Percentiles rank a stretch among this genome's conserved stretches.
Evolutionary conservation across 345 rosid species (phyloP).

Genomic region (Arabis alpina): DNA sequence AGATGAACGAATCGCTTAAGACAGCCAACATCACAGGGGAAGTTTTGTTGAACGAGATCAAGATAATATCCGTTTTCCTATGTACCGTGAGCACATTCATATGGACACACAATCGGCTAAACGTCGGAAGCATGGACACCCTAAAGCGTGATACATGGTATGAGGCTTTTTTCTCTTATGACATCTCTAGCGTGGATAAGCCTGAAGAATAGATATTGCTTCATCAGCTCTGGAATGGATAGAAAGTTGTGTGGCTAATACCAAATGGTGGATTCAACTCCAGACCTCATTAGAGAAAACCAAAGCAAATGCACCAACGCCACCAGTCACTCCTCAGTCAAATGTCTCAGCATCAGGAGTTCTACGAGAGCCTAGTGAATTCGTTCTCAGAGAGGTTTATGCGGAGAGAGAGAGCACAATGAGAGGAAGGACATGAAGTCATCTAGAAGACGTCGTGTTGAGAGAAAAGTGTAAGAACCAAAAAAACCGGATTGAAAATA

Average conservation of each 20-base stretch:
- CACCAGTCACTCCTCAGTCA: constrained; percentile 70
- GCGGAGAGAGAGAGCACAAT: constrained; percentile 88
- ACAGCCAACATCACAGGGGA: no score
- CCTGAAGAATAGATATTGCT: constrained; percentile 55
- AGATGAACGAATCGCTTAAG: no score
- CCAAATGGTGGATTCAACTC: constrained; percentile 84
- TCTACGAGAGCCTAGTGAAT: constrained; percentile 73
- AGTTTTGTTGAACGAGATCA: no score
- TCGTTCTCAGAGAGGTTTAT: constrained; percentile 91
- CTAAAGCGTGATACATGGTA: no score
- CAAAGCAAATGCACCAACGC: constrained; percentile 57
- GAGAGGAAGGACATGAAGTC: constrained; percentile 86
- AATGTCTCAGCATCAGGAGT: constrained; percentile 50
- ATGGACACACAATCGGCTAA: no score
- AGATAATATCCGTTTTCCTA: no score
- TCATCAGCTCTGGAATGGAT: constrained; percentile 77
- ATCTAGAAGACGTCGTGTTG: constrained; percentile 60
- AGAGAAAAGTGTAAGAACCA: constrained; percentile 33
- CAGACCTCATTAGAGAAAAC: constrained; percentile 69
- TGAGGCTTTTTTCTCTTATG: no score
- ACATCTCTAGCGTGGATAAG: no score
- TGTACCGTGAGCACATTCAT: no score
- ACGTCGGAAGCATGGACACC: no score
- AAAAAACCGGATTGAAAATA: no score
- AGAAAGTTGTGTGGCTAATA: constrained; percentile 64